Evolutionary conservation across 805 yeast species (phyloP).

Genomic region (Sungouiella blattae): DNA sequence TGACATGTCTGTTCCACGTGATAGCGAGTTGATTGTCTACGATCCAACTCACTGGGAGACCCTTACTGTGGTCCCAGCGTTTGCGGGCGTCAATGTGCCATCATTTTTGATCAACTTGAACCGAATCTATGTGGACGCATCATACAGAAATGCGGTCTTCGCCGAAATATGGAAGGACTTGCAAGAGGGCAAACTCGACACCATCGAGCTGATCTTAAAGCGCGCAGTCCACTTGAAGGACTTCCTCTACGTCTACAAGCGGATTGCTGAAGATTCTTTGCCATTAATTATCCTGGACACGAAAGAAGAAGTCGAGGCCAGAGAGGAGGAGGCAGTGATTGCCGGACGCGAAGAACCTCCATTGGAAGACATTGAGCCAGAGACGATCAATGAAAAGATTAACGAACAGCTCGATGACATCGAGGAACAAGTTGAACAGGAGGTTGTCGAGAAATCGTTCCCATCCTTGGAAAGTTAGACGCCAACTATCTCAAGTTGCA

Average conservation of each 20-base stretch:
- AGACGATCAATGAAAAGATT: conserved; percentile 15
- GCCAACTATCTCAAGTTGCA: too few species aligned
- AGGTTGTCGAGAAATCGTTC: not conserved
- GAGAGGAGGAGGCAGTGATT: conserved; percentile 7
- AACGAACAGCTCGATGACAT: conserved; percentile 22
- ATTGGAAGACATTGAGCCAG: conserved; percentile 13
- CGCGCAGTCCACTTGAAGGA: conserved; percentile 13
- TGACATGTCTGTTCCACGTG: conserved; percentile 10
- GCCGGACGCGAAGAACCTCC: conserved; percentile 6
- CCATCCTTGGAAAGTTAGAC: not conserved
- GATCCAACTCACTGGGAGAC: conserved; percentile 11
- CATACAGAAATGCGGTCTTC: conserved; percentile 2
- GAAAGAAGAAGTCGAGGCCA: not conserved
- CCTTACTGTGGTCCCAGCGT: conserved; percentile 22
- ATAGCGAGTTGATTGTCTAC: conserved; percentile 8
- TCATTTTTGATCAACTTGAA: conserved; percentile 2
- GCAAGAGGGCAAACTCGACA: conserved; percentile 3
- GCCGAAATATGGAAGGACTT: conserved; percentile 6
- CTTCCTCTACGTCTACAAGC: conserved; percentile 28
- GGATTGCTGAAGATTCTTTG: conserved; percentile 10
- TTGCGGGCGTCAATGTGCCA: conserved; percentile 17
- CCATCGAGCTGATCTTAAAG: conserved; percentile 2
- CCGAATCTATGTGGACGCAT: conserved; percentile 1
- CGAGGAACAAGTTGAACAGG: conserved; percentile 9
- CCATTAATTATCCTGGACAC: not conserved